A percentile compares a stretch with the other conserved stretches of the same genome.
Evolutionary conservation across 2,329 filamentous ascomycete genomes (phyloP).

Genomic region (Ophidiomyces ophidiicola): DNA sequence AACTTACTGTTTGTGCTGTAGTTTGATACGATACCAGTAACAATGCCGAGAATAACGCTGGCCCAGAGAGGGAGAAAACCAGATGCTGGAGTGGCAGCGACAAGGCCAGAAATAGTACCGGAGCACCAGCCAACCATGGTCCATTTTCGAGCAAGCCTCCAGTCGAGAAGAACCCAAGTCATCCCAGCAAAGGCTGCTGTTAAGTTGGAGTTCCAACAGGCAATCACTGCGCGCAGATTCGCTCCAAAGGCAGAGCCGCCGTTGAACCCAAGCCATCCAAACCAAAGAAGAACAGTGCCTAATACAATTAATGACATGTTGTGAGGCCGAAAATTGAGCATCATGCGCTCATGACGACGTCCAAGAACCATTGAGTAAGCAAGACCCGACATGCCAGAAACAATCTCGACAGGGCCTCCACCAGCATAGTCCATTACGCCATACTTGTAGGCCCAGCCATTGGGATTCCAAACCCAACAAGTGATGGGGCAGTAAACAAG

Average conservation of each 20-base stretch:
- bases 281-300: conserved; percentile 92
- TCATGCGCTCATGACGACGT: conserved; percentile 96
- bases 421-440: conserved; percentile 94
- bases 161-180: conserved; percentile 93
- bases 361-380: conserved; percentile 95
- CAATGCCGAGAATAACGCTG: conserved; percentile 48
- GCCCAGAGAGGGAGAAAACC: conserved; percentile 63
- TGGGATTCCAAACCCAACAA: conserved; percentile 92
- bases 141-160: conserved; percentile 87
- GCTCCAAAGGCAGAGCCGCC: conserved; percentile 88
- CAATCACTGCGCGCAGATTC: conserved; percentile 87
- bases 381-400: conserved; percentile 79
- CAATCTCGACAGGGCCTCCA: conserved; percentile 93
- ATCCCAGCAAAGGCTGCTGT: conserved; percentile 85
- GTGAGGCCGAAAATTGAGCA: conserved; percentile 98
- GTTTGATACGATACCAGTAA: conserved; percentile 60
- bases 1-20: conserved; percentile 74
- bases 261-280: conserved; percentile 98
- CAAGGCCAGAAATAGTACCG: conserved; percentile 72
- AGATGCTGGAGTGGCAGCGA: conserved; percentile 74
- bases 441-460: conserved; percentile 84
- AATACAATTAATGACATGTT: conserved; percentile 96
- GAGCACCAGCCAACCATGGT: conserved; percentile 89
- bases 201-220: conserved; percentile 95
- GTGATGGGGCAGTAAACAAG: conserved; percentile 94